Evolutionary conservation across 495 filamentous ascomycete species (phyloP).

Genomic region (Penicillium herquei): DNA sequence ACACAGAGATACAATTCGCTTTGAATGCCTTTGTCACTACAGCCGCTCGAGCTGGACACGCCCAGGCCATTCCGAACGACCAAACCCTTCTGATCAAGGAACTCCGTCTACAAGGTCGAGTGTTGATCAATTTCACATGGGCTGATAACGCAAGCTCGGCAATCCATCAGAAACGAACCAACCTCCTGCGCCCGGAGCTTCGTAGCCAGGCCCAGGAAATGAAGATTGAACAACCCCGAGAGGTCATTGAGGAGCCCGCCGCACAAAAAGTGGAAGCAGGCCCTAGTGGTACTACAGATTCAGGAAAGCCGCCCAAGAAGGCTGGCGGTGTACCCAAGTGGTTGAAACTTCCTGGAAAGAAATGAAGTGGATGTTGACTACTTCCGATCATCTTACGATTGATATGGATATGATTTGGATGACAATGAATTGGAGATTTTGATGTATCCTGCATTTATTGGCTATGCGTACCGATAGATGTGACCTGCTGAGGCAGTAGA

Average conservation of each 20-base stretch:
- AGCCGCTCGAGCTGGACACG: conserved; percentile 21
- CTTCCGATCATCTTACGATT: conserved; percentile 4
- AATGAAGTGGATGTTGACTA: conserved; percentile 26
- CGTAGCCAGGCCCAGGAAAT: conserved; percentile 66
- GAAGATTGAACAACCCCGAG: conserved; percentile 49
- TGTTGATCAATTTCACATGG: conserved; percentile 80
- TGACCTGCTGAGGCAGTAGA: background rate
- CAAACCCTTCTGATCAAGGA: conserved; percentile 65
- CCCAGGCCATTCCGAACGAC: conserved; percentile 44
- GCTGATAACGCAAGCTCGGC: conserved; percentile 54
- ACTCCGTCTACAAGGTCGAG: conserved; percentile 64
- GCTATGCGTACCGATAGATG: background rate
- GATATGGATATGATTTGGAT: background rate
- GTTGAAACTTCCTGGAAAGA: conserved; percentile 64
- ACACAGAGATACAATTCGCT: conserved; percentile 46
- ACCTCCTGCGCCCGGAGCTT: conserved; percentile 64
- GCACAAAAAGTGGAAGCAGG: conserved; percentile 25
- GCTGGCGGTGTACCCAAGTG: conserved; percentile 61
- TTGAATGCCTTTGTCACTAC: conserved; percentile 41
- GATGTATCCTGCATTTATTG: background rate
- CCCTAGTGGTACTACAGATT: conserved; percentile 35
- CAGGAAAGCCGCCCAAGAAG: conserved; percentile 45
- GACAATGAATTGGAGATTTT: background rate
- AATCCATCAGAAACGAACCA: conserved; percentile 32
- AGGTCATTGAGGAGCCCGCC: conserved; percentile 39